Conservation (phyloP, 2,329 filamentous ascomycete genomes). For the Microdochium trichocladiopsis region DNA sequence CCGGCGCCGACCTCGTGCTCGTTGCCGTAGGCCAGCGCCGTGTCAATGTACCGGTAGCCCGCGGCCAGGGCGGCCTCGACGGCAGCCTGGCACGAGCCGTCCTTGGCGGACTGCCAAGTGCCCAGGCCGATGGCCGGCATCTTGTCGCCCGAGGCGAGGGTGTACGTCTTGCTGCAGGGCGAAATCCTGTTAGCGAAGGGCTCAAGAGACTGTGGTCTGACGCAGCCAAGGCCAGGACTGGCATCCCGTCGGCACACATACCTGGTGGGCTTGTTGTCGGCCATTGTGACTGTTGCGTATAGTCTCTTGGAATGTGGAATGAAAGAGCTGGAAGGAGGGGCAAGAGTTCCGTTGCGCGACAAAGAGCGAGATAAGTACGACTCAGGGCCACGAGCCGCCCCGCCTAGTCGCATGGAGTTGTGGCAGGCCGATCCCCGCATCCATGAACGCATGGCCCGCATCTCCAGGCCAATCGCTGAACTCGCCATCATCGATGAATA, state of each 20-base stretch:
- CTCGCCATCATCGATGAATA: no score
- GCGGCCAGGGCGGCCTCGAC: conserved; percentile 61
- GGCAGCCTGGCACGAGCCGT: conserved; percentile 58
- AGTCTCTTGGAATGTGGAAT: background rate
- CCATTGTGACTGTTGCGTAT: background rate
- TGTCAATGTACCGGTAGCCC: conserved; percentile 73
- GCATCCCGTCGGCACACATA: no score
- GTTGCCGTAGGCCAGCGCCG: conserved; percentile 72
- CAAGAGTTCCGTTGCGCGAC: background rate
- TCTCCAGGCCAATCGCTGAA: no score
- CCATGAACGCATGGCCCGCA: no score
- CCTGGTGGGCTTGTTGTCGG: conserved; percentile 1
- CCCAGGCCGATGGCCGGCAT: conserved; percentile 73
- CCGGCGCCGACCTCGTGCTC: conserved; percentile 62
- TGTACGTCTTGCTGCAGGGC: conserved; percentile 45
- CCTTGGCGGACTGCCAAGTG: conserved; percentile 69
- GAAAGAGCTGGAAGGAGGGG: background rate
- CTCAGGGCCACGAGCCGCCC: no score
- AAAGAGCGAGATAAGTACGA: background rate
- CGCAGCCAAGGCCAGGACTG: no score
- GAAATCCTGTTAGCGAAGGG: conserved; percentile 9
- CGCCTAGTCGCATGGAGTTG: no score
- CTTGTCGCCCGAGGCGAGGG: conserved; percentile 68
- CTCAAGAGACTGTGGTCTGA: no score
- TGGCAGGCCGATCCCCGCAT: no score